phyloP scores from a whole-genome alignment of 2,329 filamentous ascomycete species.

The Cryphonectria naterciae region DNA sequence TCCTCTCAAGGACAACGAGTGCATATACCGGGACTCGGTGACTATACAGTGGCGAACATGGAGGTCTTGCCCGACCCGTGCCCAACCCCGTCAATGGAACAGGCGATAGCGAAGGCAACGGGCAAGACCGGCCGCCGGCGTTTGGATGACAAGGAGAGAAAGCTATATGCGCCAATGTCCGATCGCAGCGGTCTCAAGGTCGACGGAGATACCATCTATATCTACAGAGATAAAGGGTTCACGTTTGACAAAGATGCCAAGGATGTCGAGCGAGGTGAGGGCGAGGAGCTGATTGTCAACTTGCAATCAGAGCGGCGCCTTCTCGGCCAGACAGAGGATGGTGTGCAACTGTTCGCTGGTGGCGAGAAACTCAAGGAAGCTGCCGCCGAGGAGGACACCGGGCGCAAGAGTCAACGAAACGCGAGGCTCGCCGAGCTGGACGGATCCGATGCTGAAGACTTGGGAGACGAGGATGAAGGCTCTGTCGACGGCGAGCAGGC shows the following conservation, averaged over 20 bases:
- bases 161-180: slow-evolving; percentile 96
- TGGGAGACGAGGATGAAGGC: slow-evolving; percentile 55
- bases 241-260: slow-evolving; percentile 74
- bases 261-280: slow-evolving; percentile 79
- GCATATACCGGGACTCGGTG: slow-evolving; percentile 90
- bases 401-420: slow-evolving; percentile 62
- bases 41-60: slow-evolving; percentile 80
- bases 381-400: slow-evolving; percentile 63
- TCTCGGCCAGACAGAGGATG: slow-evolving; percentile 80
- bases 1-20: slow-evolving; percentile 82
- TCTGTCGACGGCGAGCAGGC: slow-evolving; percentile 58
- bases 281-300: slow-evolving; percentile 91
- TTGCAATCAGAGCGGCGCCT: slow-evolving; percentile 82
- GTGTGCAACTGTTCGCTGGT: slow-evolving; percentile 83
- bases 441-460: slow-evolving; percentile 53
- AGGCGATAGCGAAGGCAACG: slow-evolving; percentile 79
- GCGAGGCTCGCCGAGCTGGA: slow-evolving; percentile 64
- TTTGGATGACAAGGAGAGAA: slow-evolving; percentile 94
- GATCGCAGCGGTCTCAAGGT: slow-evolving; percentile 95
- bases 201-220: slow-evolving; percentile 96
- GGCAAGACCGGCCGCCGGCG: slow-evolving; percentile 81
- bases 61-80: slow-evolving; percentile 92
- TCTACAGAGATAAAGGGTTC: slow-evolving; percentile 69
- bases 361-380: slow-evolving; percentile 68
- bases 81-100: slow-evolving; percentile 88